Percentiles rank a stretch among this genome's conserved stretches.
These are phyloP conservation scores for Dentipellis sp. DNA, from an alignment of 768 basidiomycete genomes.

Conservation along the genomic window DNA sequence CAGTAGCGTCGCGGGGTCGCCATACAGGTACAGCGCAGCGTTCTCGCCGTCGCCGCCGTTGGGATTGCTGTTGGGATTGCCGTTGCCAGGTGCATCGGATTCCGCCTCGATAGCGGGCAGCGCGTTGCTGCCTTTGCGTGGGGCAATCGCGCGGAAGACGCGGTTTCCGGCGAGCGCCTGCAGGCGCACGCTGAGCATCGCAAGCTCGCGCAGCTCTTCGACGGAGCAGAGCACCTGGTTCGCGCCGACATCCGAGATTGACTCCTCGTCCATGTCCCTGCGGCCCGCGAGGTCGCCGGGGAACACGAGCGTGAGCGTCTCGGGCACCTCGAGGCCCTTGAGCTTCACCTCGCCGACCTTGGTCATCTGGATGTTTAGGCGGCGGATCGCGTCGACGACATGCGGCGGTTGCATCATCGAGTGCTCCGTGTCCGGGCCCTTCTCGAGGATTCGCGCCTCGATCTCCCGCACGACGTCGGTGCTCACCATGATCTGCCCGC, in stretches of 20 bases:
- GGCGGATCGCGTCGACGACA: constrained; percentile 67
- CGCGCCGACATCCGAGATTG: constrained; percentile 27
- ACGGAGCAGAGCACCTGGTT: constrained; percentile 41
- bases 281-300: constrained; percentile 67
- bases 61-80: too few relatives aligned
- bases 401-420: constrained; percentile 46
- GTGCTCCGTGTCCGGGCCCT: constrained; percentile 49
- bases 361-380: constrained; percentile 59
- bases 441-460: constrained; percentile 44
- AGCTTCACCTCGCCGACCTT: constrained; percentile 86
- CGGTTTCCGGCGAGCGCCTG: constrained; percentile 58
- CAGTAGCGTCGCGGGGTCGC: constrained; percentile 47
- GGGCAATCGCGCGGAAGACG: constrained; percentile 11
- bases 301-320: constrained; percentile 79
- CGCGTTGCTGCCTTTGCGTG: constrained; percentile 12
- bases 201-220: constrained; percentile 68
- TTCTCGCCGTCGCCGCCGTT: too few relatives aligned
- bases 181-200: constrained; percentile 63
- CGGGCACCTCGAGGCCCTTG: constrained; percentile 90
- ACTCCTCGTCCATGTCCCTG: constrained; percentile 40
- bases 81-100: too few relatives aligned
- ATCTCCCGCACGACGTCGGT: constrained; percentile 82
- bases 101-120: background rate
- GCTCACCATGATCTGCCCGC: constrained; percentile 92
- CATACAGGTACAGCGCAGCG: constrained; percentile 2